Conservation (phyloP, 2,329 filamentous ascomycete species). For the Pyrenophora tritici-repentis region DNA sequence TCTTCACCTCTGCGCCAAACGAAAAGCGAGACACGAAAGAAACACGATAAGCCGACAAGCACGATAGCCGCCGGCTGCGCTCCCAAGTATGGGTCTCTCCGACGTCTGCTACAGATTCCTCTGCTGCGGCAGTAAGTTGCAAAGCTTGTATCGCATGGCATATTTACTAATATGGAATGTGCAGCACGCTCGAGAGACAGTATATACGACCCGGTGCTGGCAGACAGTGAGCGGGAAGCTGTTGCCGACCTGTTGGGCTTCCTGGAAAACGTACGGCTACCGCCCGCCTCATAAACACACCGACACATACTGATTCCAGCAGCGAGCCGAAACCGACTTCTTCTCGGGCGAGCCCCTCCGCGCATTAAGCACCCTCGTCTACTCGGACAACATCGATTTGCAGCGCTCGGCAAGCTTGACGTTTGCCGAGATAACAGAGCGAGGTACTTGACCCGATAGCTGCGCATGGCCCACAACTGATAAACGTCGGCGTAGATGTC, state of each 20-base stretch:
- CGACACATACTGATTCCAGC: slow-evolving; percentile 42
- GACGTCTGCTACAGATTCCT: slow-evolving; percentile 39
- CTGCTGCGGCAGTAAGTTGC: slow-evolving; percentile 46
- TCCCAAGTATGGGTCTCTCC: slow-evolving; percentile 42
- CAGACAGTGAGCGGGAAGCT: slow-evolving; percentile 94
- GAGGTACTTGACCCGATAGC: slow-evolving; percentile 65
- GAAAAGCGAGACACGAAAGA: background rate
- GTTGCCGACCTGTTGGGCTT: slow-evolving; percentile 94
- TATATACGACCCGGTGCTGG: slow-evolving; percentile 67
- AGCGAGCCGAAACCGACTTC: slow-evolving; percentile 98
- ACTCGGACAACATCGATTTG: slow-evolving; percentile 97
- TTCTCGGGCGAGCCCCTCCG: slow-evolving; percentile 94
- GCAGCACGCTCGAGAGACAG: slow-evolving; percentile 54
- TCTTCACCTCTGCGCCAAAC: slow-evolving; percentile 9
- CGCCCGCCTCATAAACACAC: slow-evolving; percentile 6
- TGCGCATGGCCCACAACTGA: slow-evolving; percentile 20
- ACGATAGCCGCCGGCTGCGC: slow-evolving; percentile 34
- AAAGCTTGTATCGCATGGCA: background rate
- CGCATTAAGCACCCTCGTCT: slow-evolving; percentile 93
- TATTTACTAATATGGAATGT: slow-evolving; percentile 23
- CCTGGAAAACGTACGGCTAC: slow-evolving; percentile 80
- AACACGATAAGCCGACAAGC: slow-evolving; percentile 8
- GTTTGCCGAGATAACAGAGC: slow-evolving; percentile 97
- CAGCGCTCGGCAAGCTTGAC: slow-evolving; percentile 97
- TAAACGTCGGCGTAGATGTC: slow-evolving; percentile 69